Base-by-base conservation (phyloP, 2,329 filamentous ascomycete species). In the Phyllosticta citribraziliensis region DNA sequence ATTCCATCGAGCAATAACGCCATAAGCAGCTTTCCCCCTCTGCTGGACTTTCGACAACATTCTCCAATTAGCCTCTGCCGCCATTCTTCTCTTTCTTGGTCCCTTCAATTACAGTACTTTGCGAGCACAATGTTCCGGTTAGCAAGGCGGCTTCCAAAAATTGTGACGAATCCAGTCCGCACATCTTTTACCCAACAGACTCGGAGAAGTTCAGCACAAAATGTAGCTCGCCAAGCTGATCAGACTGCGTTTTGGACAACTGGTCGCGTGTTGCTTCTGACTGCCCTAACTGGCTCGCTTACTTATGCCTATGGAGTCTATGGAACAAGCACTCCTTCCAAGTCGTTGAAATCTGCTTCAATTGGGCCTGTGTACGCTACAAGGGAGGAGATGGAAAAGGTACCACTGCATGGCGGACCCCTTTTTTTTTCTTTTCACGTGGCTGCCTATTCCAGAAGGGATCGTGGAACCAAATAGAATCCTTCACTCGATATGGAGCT, bases 231-330 rank as follows among this genome's bases (percentile, higher is more conserved):
- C 58, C 54, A 61, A 51, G 56, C 64, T 17, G 69, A 67, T 47
- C 69, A 66, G 47, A 66, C 71, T 1, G 66, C 70, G 0, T 79
- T 79, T 63, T 79, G 77, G 80, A 79, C 75, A 2, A 78, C 78
- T 2, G 70, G 74, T 19, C 74, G 77, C 52, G 79, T 78, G 4
- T 63, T 82, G 2, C 69, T 82, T 17, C 70, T 80, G 55, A 76
- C 79, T 55, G 75, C 76, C 27, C 76, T 81, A 56, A 79, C 80
- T 19, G 79, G 78, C 27, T 76, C 78, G 11, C 67, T 80, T n/a
- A 78, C 81, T 3, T 84, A 84, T 65, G 70, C 75, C 14, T 76
- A 77, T 60, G 80, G 81, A 22, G 71, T 74, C 61, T 76, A 74
- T 58, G 64, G 67, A 22, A 67, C 63, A 14, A 64, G 67, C 11